Evolutionary conservation across 2,329 filamentous ascomycete species (phyloP).

Genomic region (Periconia sp.): DNA sequence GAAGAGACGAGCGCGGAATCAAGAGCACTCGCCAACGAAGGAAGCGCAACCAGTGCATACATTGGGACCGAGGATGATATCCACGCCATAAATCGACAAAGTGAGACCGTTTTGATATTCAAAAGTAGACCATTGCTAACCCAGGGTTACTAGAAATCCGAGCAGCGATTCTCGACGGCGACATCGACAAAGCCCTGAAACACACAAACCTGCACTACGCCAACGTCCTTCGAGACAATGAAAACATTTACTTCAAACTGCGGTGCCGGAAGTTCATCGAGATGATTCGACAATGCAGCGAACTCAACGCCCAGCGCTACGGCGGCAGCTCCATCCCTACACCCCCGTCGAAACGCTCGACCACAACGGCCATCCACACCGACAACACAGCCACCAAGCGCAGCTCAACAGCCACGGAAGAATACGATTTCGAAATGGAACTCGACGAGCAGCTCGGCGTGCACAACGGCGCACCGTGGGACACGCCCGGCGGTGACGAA

Average conservation of each 20-base stretch:
- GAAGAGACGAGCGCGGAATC: constrained; percentile 77
- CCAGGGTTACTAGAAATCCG: constrained; percentile 76
- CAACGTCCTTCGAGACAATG: constrained; percentile 74
- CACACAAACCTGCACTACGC: constrained; percentile 78
- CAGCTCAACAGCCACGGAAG: constrained; percentile 45
- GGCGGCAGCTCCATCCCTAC: constrained; percentile 18
- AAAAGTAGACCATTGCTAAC: constrained; percentile 9
- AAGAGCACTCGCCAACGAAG: constrained; percentile 64
- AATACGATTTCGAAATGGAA: constrained; percentile 60
- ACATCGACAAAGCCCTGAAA: constrained; percentile 88
- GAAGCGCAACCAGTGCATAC: constrained; percentile 52
- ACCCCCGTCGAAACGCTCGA: constrained; percentile 32
- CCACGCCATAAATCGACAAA: constrained; percentile 83
- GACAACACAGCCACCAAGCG: constrained; percentile 27
- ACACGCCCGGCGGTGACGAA: constrained; percentile 23
- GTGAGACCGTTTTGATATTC: constrained; percentile 53
- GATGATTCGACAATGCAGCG: constrained; percentile 59
- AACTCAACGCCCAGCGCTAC: constrained; percentile 41
- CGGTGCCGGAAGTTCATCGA: constrained; percentile 93
- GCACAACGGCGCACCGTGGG: constrained; percentile 32
- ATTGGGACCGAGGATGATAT: constrained; percentile 75
- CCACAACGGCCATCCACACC: constrained; percentile 28
- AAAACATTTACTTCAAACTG: constrained; percentile 83
- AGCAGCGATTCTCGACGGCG: constrained; percentile 82
- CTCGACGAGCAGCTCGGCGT: constrained; percentile 56